phyloP scores from a whole-genome alignment of 2,329 filamentous ascomycete genomes.

The Fusarium sambucinum region DNA sequence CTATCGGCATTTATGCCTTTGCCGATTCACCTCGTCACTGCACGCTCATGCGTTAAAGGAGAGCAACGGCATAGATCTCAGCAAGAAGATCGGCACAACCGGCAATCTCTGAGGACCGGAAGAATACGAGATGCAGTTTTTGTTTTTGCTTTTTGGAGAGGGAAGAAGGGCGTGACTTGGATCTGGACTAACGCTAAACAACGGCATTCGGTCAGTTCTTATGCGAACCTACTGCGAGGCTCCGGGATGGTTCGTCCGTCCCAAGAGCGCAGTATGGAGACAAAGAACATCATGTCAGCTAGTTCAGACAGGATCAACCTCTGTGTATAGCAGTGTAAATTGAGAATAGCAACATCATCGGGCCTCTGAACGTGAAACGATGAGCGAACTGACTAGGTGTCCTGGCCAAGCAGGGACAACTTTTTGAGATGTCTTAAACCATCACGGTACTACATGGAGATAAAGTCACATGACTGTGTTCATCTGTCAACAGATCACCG shows the following conservation, averaged over 20 bases:
- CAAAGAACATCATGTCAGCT: not conserved
- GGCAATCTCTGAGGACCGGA: conserved; percentile 4
- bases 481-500: not conserved
- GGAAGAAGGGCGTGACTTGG: conserved; percentile 11
- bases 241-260: not conserved
- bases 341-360: not conserved
- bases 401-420: not conserved
- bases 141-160: not conserved
- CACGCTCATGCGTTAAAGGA: conserved; percentile 9
- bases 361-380: not conserved
- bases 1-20: not conserved
- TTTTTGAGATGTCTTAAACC: not conserved
- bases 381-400: not conserved
- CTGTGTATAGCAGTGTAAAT: not conserved
- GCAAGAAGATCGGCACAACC: not conserved
- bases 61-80: conserved; percentile 4
- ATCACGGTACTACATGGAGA: not conserved
- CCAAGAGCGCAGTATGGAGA: not conserved
- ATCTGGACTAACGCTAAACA: conserved; percentile 4
- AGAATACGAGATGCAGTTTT: conserved; percentile 5
- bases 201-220: conserved; percentile 1
- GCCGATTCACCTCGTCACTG: not conserved
- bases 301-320: not conserved
- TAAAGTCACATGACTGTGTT: conserved; percentile 23
- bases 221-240: not conserved